These are phyloP conservation scores for Neurospora sp. DNA, from an alignment of 2,329 filamentous ascomycete genomes.

Conservation along the genomic window DNA sequence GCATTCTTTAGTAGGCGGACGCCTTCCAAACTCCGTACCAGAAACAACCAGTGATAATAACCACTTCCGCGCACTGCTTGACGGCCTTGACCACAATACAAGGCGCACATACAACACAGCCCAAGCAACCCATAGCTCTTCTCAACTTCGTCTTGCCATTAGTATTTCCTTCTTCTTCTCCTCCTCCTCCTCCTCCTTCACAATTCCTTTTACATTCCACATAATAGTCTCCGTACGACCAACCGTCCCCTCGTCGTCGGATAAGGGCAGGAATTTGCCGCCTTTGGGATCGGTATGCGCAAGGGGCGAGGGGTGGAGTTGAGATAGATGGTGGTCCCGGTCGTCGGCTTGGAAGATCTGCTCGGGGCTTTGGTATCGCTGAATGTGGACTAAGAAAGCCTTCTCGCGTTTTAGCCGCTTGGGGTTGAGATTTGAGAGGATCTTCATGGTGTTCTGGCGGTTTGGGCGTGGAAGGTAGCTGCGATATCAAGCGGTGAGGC, in stretches of 20 bases:
- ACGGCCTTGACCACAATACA: not conserved
- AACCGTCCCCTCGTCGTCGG: not conserved
- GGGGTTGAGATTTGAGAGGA: not conserved
- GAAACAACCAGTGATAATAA: not conserved
- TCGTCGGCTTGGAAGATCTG: not conserved
- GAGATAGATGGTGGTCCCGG: not conserved
- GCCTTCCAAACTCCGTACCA: not conserved
- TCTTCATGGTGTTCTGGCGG: not conserved
- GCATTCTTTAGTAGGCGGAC: not conserved
- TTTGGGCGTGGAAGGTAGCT: not conserved
- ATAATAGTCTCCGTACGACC: not conserved
- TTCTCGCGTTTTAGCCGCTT: not conserved
- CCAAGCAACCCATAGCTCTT: not conserved
- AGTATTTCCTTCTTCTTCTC: not conserved
- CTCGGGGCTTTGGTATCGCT: not conserved
- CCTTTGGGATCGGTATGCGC: not conserved
- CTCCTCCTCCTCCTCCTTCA: not conserved
- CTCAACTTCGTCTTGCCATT: not conserved
- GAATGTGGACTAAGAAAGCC: not conserved
- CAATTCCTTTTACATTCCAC: not conserved
- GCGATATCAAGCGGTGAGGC: not conserved
- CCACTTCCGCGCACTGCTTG: not conserved
- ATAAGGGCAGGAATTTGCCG: rapidly evolving
- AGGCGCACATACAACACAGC: not conserved
- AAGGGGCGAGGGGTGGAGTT: not conserved